Base-by-base conservation (phyloP, 768 basidiomycete species). In the Lactarius trivialis region DNA sequence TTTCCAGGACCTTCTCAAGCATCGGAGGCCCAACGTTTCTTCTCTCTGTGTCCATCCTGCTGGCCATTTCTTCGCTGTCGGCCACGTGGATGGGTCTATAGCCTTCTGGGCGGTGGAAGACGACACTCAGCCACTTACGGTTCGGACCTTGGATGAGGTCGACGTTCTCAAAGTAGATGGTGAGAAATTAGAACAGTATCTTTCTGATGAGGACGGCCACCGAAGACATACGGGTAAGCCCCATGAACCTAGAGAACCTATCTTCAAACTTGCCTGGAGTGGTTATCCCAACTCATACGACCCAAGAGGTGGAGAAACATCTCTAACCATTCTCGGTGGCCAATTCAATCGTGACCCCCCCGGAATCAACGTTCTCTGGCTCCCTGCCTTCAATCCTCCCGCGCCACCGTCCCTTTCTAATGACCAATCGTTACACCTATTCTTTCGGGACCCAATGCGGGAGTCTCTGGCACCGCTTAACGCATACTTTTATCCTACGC, bases 181-280 rank as follows among this genome's bases (percentile, higher is more conserved):
- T 1, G 71, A 73, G 3, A 71, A 73, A 54, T 70, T 87, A 12
- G 84, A 85, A 58, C 69, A 76, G 36, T 71, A 74, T 26, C 59
- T 75, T 8, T 55, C 71, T 1, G 56, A 65, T 36, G 57, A 61
- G 7, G 70, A 78, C 4, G 68, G 70, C 3, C 58, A 68, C 5
- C 68, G 67, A 8, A 64, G 67, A 12, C 65, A 68, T 19, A 51
- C 66, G 7, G 56, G 61, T 4, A 55, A 65, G 36, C 56, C 57
- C 19, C 55, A 65, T 34, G 61, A 36, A 30, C 69, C 73, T 24
- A 70, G 85, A 67, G 92, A 94, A 68, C 90, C 93, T 4, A 82
- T 97, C 36, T 93, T 89, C 79, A 93, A 90, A 70, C 76, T 95
- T 6, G 77, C 88, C 0, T 97, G 93, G 93, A 89, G 87, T 60